Percentiles rank a stretch among this genome's conserved stretches.
Evolutionary conservation across 2,329 filamentous ascomycete genomes (phyloP).

Genomic region (Sporothrix brasiliensis): DNA sequence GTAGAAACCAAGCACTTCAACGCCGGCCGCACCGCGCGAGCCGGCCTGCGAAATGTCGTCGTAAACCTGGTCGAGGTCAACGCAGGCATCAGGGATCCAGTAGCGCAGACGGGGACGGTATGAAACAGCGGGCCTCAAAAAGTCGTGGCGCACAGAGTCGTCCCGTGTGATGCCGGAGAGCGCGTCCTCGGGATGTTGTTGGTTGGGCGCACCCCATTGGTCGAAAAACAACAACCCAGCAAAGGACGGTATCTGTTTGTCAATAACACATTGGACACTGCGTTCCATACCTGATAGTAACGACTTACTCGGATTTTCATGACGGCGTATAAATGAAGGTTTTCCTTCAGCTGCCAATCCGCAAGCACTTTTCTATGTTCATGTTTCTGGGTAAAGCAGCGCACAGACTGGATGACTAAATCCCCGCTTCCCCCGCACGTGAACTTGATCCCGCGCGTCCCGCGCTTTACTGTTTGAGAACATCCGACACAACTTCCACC

Average conservation of each 20-base stretch:
- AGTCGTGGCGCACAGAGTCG: neutral
- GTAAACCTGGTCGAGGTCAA: conserved; percentile 5
- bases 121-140: neutral
- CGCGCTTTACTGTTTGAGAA: no score
- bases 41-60: conserved; percentile 19
- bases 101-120: conserved; percentile 15
- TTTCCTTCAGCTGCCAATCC: neutral
- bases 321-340: neutral
- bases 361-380: neutral
- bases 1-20: neutral
- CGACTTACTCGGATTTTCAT: neutral
- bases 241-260: neutral
- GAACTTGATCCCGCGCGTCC: neutral
- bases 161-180: neutral
- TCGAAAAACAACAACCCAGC: neutral
- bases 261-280: neutral
- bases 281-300: neutral
- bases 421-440: neutral
- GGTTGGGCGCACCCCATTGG: neutral
- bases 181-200: neutral
- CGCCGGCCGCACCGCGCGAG: conserved; percentile 8
- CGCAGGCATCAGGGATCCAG: conserved; percentile 12
- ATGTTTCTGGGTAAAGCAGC: neutral
- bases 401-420: neutral
- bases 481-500: no score